phyloP scores from a whole-genome alignment of 768 basidiomycete species.

The Coprinopsis sp. region DNA sequence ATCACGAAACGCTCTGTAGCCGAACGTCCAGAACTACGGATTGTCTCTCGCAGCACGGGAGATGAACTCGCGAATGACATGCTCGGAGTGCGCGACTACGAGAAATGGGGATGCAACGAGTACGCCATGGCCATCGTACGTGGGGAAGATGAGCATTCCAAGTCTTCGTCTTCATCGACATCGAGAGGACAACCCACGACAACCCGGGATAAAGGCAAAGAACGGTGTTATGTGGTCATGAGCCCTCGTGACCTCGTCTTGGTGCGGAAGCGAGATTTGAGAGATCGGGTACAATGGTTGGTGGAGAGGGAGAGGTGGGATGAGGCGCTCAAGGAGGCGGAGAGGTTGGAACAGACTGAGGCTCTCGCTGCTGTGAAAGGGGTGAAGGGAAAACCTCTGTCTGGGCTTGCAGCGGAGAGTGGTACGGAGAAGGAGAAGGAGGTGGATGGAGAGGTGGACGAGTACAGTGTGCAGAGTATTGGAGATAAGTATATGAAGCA shows the following conservation, averaged over 20 bases:
- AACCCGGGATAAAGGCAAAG: constrained; percentile 25
- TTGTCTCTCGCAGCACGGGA: constrained; percentile 77
- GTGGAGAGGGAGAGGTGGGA: constrained; percentile 83
- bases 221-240: constrained; percentile 71
- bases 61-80: constrained; percentile 88
- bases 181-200: constrained; percentile 4
- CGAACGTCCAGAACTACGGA: constrained; percentile 89
- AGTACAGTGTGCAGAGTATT: constrained; percentile 60
- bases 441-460: constrained; percentile 32
- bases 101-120: constrained; percentile 89
- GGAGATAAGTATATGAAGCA: constrained; percentile 85
- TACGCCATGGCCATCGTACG: constrained; percentile 37
- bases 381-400: constrained; percentile 1
- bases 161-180: background rate
- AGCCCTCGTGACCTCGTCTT: constrained; percentile 85
- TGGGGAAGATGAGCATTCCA: constrained; percentile 2
- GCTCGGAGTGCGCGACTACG: constrained; percentile 70
- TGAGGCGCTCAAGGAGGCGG: constrained; percentile 81
- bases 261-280: constrained; percentile 81
- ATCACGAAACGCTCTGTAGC: constrained; percentile 30
- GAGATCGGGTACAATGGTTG: constrained; percentile 90
- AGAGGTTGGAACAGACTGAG: constrained; percentile 49
- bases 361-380: constrained; percentile 17
- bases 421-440: constrained; percentile 7
- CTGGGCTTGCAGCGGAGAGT: no score